Percentiles rank a stretch among this genome's conserved stretches.
phyloP scores from a whole-genome alignment of 1,139 yeast genomes.

The Suhomyces yuchorum region DNA sequence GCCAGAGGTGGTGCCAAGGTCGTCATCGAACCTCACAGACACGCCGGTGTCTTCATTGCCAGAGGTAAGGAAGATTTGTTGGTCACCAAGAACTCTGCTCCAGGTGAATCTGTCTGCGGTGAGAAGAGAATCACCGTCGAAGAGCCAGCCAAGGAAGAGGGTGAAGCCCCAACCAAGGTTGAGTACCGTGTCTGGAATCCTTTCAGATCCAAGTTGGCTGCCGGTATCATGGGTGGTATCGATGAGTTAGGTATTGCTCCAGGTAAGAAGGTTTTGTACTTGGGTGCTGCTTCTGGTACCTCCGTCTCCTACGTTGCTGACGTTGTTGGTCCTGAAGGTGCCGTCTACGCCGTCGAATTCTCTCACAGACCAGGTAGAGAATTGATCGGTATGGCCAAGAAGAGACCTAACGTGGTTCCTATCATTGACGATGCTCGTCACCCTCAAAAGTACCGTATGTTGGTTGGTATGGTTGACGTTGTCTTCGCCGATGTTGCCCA shows the following conservation, averaged over 20 bases:
- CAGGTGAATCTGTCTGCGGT: constrained; percentile 98
- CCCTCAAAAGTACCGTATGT: constrained; percentile 99
- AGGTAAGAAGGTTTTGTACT: constrained; percentile 94
- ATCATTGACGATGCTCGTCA: constrained; percentile 99
- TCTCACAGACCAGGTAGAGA: constrained; percentile 99
- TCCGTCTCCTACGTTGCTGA: constrained; percentile 98
- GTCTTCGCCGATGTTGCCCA: constrained; percentile 99
- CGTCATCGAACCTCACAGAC: constrained; percentile 97
- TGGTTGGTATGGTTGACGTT: constrained; percentile 96
- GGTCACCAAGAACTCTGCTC: constrained; percentile 94
- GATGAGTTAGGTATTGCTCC: constrained; percentile 97
- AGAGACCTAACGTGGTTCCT: constrained; percentile 98
- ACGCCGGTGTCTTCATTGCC: constrained; percentile 97
- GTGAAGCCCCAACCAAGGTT: constrained; percentile 87
- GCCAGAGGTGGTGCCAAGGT: constrained; percentile 89
- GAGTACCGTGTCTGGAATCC: constrained; percentile 99
- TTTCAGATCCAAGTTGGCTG: constrained; percentile 98
- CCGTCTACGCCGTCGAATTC: constrained; percentile 98
- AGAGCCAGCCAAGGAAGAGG: constrained; percentile 85
- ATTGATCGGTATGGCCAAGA: constrained; percentile 98
- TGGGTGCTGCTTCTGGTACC: constrained; percentile 99
- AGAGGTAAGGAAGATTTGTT: constrained; percentile 99
- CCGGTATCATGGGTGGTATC: constrained; percentile 99
- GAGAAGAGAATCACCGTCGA: constrained; percentile 95
- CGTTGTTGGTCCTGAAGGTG: constrained; percentile 98